phyloP scores from a whole-genome alignment of 805 yeast genomes.

The Candida mattraensis region DNA sequence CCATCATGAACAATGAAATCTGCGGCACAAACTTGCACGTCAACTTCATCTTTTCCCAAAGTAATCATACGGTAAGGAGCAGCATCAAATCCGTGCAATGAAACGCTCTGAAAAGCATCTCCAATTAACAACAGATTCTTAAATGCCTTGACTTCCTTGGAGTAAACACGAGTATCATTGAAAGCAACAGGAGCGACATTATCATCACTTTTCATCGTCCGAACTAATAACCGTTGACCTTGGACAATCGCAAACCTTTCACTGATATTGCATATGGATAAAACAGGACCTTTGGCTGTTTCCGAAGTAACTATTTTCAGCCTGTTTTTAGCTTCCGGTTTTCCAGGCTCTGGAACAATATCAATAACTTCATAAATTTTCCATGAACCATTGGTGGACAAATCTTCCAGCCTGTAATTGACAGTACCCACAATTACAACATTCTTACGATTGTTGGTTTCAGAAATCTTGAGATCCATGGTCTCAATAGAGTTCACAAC shows the following conservation, averaged over 20 bases:
- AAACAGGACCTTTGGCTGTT: constrained; percentile 79
- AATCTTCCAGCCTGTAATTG: constrained; percentile 72
- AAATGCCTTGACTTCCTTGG: constrained; percentile 76
- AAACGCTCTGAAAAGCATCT: constrained; percentile 73
- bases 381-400: constrained; percentile 76
- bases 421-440: constrained; percentile 80
- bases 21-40: constrained; percentile 63
- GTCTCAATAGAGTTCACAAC: constrained; percentile 57
- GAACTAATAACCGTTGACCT: constrained; percentile 76
- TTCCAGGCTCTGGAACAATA: constrained; percentile 85
- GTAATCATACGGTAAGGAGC: constrained; percentile 87
- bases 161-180: constrained; percentile 77
- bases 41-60: constrained; percentile 70
- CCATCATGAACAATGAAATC: constrained; percentile 76
- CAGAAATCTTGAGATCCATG: constrained; percentile 42
- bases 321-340: constrained; percentile 79
- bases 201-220: constrained; percentile 76
- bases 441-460: constrained; percentile 45
- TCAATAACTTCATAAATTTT: constrained; percentile 72
- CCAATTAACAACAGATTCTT: constrained; percentile 82
- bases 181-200: constrained; percentile 92
- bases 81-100: constrained; percentile 88
- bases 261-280: constrained; percentile 72
- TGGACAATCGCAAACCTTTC: constrained; percentile 84
- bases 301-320: constrained; percentile 73